Percentiles rank a stretch among this genome's conserved stretches.
Evolutionary conservation across 1,284 basidiomycete species (phyloP).

Genomic region (Boletus sp.): DNA sequence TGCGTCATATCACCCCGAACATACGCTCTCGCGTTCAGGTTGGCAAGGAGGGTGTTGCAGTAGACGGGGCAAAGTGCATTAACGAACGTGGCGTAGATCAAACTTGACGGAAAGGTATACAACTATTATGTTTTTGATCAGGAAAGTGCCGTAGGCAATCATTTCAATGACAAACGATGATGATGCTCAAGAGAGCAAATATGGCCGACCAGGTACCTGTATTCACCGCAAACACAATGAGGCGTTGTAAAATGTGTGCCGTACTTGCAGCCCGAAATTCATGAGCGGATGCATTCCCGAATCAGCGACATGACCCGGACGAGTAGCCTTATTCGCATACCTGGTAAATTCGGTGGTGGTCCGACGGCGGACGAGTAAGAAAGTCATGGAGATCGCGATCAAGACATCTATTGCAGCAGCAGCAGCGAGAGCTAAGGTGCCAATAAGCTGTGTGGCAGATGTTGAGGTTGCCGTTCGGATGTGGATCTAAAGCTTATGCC

Average conservation of each 20-base stretch:
- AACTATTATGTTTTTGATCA: too few relatives aligned
- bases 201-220: conserved; percentile 3
- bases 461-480: background rate
- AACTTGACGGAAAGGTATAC: background rate
- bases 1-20: too few relatives aligned
- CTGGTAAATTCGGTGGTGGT: background rate
- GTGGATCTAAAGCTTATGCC: too few relatives aligned
- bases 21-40: too few relatives aligned
- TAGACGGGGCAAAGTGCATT: too few relatives aligned
- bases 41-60: too few relatives aligned
- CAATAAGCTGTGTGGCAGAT: background rate
- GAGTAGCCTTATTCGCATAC: too few relatives aligned
- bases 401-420: background rate
- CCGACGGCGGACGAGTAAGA: background rate
- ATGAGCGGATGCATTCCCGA: background rate
- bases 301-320: background rate
- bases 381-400: background rate
- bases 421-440: background rate
- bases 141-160: too few relatives aligned
- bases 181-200: background rate
- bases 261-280: background rate
- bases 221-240: too few relatives aligned
- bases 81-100: too few relatives aligned
- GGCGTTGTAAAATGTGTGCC: background rate
- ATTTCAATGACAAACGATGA: background rate